A percentile compares a stretch with the other conserved stretches of the same genome.
These are phyloP conservation scores for Trichoderma atrobrunneum DNA, from an alignment of 2,329 filamentous ascomycete species.

Conservation along the genomic window DNA sequence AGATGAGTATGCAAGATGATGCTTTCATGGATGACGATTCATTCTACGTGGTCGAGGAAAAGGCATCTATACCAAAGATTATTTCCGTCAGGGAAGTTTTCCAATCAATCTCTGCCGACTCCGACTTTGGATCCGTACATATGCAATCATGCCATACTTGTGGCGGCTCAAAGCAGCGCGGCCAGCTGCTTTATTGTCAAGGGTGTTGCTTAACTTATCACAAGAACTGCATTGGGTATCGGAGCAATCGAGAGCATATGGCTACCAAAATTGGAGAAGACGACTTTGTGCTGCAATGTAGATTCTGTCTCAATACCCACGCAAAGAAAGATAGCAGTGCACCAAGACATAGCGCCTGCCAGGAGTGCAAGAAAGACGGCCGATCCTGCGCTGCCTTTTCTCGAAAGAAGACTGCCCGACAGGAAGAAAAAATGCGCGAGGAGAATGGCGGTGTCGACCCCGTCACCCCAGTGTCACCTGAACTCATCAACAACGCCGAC, in stretches of 20 bases:
- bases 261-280: conserved; percentile 79
- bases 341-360: conserved; percentile 70
- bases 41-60: conserved; percentile 50
- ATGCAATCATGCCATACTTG: conserved; percentile 72
- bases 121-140: conserved; percentile 69
- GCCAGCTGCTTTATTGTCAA: conserved; percentile 80
- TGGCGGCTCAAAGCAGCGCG: conserved; percentile 44
- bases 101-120: conserved; percentile 55
- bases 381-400: conserved; percentile 73
- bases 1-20: conserved; percentile 48
- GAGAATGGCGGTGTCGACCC: conserved; percentile 80
- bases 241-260: conserved; percentile 75
- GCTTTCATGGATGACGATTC: conserved; percentile 58
- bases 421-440: conserved; percentile 79
- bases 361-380: conserved; percentile 64
- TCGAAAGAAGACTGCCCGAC: conserved; percentile 65
- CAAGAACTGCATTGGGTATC: conserved; percentile 73
- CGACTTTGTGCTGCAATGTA: conserved; percentile 85
- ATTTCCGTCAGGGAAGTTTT: conserved; percentile 73
- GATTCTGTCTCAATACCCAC: conserved; percentile 70
- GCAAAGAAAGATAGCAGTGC: conserved; percentile 66
- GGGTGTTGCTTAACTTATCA: conserved; percentile 86
- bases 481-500: conserved; percentile 69
- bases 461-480: conserved; percentile 58
- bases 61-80: conserved; percentile 49